Evolutionary conservation across 768 basidiomycete genomes (phyloP).

Genomic region (Russula emetica): DNA sequence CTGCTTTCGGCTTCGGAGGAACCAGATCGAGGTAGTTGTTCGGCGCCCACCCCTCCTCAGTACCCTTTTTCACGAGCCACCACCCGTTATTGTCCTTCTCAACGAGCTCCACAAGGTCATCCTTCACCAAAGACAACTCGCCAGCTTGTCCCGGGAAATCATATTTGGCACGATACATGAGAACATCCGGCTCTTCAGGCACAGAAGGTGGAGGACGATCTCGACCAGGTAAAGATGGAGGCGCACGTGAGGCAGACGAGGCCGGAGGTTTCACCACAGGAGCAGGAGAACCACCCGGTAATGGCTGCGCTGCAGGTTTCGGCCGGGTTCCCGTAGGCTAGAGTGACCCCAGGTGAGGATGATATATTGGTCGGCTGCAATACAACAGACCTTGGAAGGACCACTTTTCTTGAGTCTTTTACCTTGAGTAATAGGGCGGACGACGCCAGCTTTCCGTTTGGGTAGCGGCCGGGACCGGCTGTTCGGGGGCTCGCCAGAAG

Average conservation of each 20-base stretch:
- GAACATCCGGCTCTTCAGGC: conserved; percentile 56
- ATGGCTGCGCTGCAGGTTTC: conserved; percentile 58
- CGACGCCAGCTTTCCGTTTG: conserved; percentile 81
- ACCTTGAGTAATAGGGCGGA: conserved; percentile 80
- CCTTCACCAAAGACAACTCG: conserved; percentile 86
- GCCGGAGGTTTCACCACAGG: conserved; percentile 37
- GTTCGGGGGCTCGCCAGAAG: conserved; percentile 78
- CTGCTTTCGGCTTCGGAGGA: conserved; percentile 58
- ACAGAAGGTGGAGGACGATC: conserved; percentile 52
- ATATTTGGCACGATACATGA: conserved; percentile 83
- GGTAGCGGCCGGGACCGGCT: conserved; percentile 83
- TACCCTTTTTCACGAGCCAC: conserved; percentile 91
- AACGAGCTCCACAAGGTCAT: conserved; percentile 85
- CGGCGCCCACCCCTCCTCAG: conserved; percentile 90
- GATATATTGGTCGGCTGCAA: background rate
- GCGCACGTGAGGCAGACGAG: conserved; percentile 42
- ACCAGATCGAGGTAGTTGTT: conserved; percentile 87
- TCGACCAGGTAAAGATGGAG: conserved; percentile 41
- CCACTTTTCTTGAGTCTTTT: conserved; percentile 76
- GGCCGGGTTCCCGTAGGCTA: conserved; percentile 34
- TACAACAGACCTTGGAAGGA: conserved; percentile 44
- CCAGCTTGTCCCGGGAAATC: conserved; percentile 91
- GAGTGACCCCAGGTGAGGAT: conserved; percentile 12
- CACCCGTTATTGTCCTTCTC: conserved; percentile 95
- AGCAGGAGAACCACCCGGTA: conserved; percentile 57